Evolutionary conservation across 371 early-diverging fungal genomes (phyloP).

Genomic region (Mortierella sp.): DNA sequence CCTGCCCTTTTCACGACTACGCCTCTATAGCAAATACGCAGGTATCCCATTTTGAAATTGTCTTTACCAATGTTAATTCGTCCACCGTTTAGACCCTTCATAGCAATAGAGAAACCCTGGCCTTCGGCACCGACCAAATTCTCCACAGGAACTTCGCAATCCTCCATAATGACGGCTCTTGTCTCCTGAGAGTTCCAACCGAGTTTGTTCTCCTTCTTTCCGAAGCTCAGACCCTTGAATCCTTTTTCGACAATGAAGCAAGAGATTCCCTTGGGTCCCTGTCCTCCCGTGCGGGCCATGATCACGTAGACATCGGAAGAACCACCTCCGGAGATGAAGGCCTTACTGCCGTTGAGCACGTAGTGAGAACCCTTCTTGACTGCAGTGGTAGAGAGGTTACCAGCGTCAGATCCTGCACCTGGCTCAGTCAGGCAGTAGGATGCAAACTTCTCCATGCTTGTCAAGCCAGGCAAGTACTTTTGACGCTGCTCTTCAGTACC

Average conservation of each 20-base stretch:
- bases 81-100: conserved; percentile 75
- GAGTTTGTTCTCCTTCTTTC: conserved; percentile 74
- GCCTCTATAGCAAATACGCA: too few relatives aligned
- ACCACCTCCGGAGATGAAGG: conserved; percentile 75
- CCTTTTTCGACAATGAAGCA: conserved; percentile 70
- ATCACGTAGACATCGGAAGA: conserved; percentile 69
- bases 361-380: conserved; percentile 75
- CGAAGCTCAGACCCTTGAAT: conserved; percentile 68
- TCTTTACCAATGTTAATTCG: conserved; percentile 66
- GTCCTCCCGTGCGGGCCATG: conserved; percentile 75
- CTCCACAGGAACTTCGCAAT: conserved; percentile 63
- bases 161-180: conserved; percentile 66
- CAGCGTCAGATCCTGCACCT: conserved; percentile 84
- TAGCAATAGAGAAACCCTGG: conserved; percentile 73
- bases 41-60: neutral
- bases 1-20: too few relatives aligned
- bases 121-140: conserved; percentile 69
- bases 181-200: conserved; percentile 77
- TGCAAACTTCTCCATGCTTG: conserved; percentile 62
- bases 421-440: conserved; percentile 84
- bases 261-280: conserved; percentile 70
- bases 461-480: conserved; percentile 61
- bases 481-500: conserved; percentile 60
- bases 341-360: conserved; percentile 85
- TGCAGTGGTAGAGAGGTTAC: conserved; percentile 72